These are phyloP conservation scores for Penicillium polonicum DNA, from an alignment of 2,329 filamentous ascomycete species.

Conservation along the genomic window DNA sequence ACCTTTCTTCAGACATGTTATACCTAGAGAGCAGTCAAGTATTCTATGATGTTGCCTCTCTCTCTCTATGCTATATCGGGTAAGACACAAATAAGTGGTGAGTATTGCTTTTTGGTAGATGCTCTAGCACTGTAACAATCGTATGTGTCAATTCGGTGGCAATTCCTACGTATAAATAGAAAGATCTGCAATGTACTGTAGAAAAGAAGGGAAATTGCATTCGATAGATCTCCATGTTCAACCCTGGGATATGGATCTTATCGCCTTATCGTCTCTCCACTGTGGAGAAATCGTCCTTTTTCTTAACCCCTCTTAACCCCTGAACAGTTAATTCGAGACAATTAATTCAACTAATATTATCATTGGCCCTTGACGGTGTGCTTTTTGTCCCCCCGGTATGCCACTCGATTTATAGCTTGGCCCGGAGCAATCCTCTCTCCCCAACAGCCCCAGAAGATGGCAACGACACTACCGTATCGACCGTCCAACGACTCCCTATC, in stretches of 20 bases:
- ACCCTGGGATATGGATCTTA: background rate
- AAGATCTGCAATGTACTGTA: background rate
- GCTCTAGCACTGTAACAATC: background rate
- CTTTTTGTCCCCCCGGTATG: conserved; percentile 17
- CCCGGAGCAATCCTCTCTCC: conserved; percentile 18
- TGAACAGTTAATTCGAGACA: conserved; percentile 16
- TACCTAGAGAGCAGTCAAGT: background rate
- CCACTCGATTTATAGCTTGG: conserved; percentile 14
- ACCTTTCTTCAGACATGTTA: background rate
- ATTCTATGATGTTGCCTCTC: background rate
- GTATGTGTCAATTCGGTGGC: background rate
- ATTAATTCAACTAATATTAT: background rate
- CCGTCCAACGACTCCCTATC: conserved; percentile 50
- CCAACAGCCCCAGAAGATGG: conserved; percentile 31
- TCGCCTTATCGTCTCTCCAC: conserved; percentile 25
- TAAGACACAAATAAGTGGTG: background rate
- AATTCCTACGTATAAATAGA: background rate
- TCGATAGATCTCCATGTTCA: background rate
- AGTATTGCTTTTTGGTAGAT: background rate
- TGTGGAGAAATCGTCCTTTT: conserved; percentile 30
- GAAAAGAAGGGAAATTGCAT: background rate
- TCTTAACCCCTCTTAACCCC: conserved; percentile 21
- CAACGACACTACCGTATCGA: conserved; percentile 39
- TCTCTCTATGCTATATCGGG: background rate
- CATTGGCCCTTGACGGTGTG: conserved; percentile 2